Base-by-base conservation (phyloP, 2,329 filamentous ascomycete genomes). In the Aspergillus sclerotialis region DNA sequence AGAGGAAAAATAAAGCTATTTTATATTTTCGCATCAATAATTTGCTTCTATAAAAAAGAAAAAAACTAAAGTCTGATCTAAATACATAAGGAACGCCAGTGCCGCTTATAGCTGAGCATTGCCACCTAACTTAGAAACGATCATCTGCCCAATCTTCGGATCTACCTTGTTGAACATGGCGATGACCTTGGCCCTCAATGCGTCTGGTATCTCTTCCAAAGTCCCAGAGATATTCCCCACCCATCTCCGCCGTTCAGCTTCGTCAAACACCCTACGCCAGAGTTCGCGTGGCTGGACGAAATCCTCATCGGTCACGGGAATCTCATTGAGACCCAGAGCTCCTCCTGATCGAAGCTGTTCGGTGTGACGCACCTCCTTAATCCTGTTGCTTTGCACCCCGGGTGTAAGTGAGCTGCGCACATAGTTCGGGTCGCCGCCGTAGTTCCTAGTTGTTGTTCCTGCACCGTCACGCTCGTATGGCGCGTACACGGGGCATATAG, bases 401-500 rank as follows among this genome's bases (percentile, higher is more conserved):
- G 49, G 46, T 4, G 44, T 45, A 7, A 58, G 33, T 10, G 41
- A 44, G 17, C 46, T 59, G 16, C 50, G 48, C 5, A 58, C 46
- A 48, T 80, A 81, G 59, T 75, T 76, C 7, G 75, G 73, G 50
- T 78, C 72, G 15, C 65, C 64, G 33, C 75, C 76, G 46, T 78
- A 76, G 62, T 80, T 80, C 36, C 66, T 67, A 10, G 48, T 52
- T 12, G 58, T 50, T 11, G 53, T 58, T 39, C 55, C 58, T 28
- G 47, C 39, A 4, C 63, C 61, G 30, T 65, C 63, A 5, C 63
- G 54, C 39, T 64, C 48, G 55, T 72, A 76, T 37, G 82, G 82
- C 47, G 63, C 67, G 30, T 73, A 65, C 4, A 67, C 51, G 4
- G 49, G 53, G 23, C 35, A 41, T 11, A 50, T 40, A 11, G 56